A percentile compares a stretch with the other conserved stretches of the same genome.
Conservation (phyloP, 176 grass and related monocot genomes). For the Oryza punctata region DNA sequence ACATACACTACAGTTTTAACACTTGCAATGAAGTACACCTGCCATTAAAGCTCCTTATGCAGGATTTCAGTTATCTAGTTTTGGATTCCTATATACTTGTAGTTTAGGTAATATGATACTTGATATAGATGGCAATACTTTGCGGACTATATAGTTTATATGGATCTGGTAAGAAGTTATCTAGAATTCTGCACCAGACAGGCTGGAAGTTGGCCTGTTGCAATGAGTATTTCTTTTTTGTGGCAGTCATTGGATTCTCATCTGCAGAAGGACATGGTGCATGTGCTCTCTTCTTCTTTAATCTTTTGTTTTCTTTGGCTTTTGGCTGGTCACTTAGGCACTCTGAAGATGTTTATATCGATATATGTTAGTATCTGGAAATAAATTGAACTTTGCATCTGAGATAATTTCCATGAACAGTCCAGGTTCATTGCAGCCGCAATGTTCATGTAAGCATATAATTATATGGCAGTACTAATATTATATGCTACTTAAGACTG, state of each 20-base stretch:
- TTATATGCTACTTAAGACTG: not conserved
- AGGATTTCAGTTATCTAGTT: not conserved
- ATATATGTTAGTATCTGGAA: conserved; percentile 6
- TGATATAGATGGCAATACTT: not conserved
- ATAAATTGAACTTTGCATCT: conserved; percentile 11
- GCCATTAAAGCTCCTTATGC: not conserved
- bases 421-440: conserved; percentile 40
- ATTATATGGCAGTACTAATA: not conserved
- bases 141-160: not conserved
- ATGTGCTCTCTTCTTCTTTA: conserved; percentile 34
- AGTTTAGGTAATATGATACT: not conserved
- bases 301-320: conserved; percentile 33
- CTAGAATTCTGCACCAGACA: conserved; percentile 34
- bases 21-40: not conserved
- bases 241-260: conserved; percentile 57
- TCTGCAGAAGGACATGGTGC: conserved; percentile 19
- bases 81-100: not conserved
- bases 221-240: conserved; percentile 38
- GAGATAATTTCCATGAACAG: conserved; percentile 35
- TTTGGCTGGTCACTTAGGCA: conserved; percentile 25
- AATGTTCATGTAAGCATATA: not conserved
- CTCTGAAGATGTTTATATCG: conserved; percentile 27
- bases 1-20: not conserved
- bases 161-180: conserved; percentile 44
- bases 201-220: conserved; percentile 52